A percentile compares a stretch with the other conserved stretches of the same genome.
Conservation (phyloP, 2,329 filamentous ascomycete species). For the Phoma herbarum region DNA sequence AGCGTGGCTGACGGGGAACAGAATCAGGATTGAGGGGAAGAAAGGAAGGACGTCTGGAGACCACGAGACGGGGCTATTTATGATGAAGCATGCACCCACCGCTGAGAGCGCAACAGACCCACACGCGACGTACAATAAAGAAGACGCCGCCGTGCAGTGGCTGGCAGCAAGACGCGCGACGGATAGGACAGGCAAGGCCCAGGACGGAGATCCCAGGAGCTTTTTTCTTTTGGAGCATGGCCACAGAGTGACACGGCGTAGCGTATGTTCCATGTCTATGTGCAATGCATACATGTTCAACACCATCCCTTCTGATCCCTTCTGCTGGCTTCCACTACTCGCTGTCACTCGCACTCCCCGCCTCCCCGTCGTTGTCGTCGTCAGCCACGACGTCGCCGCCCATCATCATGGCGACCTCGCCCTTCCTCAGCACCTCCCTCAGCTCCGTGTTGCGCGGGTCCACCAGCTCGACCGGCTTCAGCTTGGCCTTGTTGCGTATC, state of each 20-base stretch:
- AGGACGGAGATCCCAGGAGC: not conserved
- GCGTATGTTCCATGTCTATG: no score
- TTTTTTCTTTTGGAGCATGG: not conserved
- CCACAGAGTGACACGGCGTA: not conserved
- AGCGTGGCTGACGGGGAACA: not conserved
- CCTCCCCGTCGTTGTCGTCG: conserved; percentile 58
- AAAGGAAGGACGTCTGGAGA: not conserved
- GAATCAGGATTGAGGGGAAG: conserved; percentile 10
- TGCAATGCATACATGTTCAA: no score
- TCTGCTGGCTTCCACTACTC: conserved; percentile 38
- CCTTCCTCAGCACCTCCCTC: conserved; percentile 70
- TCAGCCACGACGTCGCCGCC: conserved; percentile 60
- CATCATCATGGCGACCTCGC: conserved; percentile 69
- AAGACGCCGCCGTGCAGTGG: not conserved
- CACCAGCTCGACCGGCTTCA: conserved; percentile 75
- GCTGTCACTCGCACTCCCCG: conserved; percentile 60
- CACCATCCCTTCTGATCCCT: not conserved
- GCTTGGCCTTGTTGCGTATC: conserved; percentile 75
- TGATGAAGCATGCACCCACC: no score
- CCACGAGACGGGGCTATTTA: no score
- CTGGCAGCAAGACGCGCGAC: not conserved
- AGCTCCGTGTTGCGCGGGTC: conserved; percentile 74
- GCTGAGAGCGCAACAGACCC: not conserved
- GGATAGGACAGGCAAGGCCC: not conserved
- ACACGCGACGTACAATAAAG: not conserved